Base-by-base conservation (phyloP, 2,329 filamentous ascomycete genomes). In the Fusarium fracticaudum region DNA sequence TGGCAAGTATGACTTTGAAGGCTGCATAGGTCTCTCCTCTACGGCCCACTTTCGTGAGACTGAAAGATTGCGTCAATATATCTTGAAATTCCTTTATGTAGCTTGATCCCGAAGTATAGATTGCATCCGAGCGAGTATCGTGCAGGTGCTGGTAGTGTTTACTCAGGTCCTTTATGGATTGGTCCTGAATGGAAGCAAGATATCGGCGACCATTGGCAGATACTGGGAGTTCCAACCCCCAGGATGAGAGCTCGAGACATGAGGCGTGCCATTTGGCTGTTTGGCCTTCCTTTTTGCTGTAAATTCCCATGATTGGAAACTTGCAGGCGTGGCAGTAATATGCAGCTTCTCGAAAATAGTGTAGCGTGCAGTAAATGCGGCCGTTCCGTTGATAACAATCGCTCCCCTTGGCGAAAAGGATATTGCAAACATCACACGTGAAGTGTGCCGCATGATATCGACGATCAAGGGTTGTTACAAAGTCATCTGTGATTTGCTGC, bases 361-460 rank as follows among this genome's bases (percentile, higher is more conserved):
- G 43, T 26, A 45, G 12, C 24, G 9, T 20, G 8, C 43, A 45
- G 17, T 45, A 45, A 4, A 45, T 45, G 0, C 17, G 0, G 1
- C 5, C 8, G 17, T 20, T 24, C 0, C 3, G 3, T 14, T 26
- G 5, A 4, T 26, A 8, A 4, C 0, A 45, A 0, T 45, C 24
- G 3, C 17, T 9, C 5, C 6, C 0, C 3, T 26, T 0, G 3
- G 24, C 2, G 5, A 45, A 9, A 1, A 20, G 5, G 5, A 13
- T 45, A 0, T 45, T 24, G 8, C 43, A 45, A 26, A 2, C 7
- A 6, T 26, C 43, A 20, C 43, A 45, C 3, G 17, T 26, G 4
- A 45, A 20, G 17, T 45, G 43, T 1, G 0, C 1, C 20, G 1
- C 0, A 8, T 45, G 43, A 5, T 45, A 45, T 2, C 7, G 43